phyloP scores from a whole-genome alignment of 1,139 yeast genomes.

The Pneumocystis oryctolagi region DNA sequence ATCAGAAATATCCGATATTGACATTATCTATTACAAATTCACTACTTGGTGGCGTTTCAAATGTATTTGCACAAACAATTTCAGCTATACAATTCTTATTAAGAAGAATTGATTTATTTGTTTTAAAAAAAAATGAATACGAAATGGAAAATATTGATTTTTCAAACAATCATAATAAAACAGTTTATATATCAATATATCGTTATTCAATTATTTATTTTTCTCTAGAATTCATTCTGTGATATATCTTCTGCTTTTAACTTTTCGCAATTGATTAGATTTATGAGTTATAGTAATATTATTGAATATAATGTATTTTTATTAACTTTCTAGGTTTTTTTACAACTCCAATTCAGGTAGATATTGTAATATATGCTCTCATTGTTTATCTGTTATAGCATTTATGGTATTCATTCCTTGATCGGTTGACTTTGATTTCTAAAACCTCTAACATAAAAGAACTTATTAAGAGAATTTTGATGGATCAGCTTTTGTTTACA shows the following conservation, averaged over 20 bases:
- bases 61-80: conserved; percentile 10
- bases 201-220: not conserved
- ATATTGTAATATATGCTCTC: not conserved
- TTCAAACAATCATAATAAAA: conserved; percentile 1
- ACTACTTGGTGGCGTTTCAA: conserved; percentile 8
- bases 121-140: not conserved
- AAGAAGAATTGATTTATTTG: not conserved
- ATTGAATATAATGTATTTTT: not conserved
- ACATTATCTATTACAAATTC: conserved; percentile 8
- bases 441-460: conserved; percentile 2
- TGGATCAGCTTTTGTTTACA: conserved; percentile 63
- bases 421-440: conserved; percentile 6
- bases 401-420: conserved; percentile 11
- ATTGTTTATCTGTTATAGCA: conserved; percentile 1
- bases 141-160: not conserved
- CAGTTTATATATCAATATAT: not conserved
- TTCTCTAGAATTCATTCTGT: not conserved
- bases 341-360: conserved; percentile 5
- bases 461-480: conserved; percentile 7
- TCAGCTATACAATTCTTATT: not conserved
- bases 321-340: conserved; percentile 1
- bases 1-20: conserved; percentile 7
- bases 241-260: conserved; percentile 3
- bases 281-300: conserved; percentile 6
- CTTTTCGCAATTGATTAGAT: conserved; percentile 7